These are phyloP conservation scores for Teunomyces atbi DNA, from an alignment of 805 yeast genomes.

Conservation along the genomic window DNA sequence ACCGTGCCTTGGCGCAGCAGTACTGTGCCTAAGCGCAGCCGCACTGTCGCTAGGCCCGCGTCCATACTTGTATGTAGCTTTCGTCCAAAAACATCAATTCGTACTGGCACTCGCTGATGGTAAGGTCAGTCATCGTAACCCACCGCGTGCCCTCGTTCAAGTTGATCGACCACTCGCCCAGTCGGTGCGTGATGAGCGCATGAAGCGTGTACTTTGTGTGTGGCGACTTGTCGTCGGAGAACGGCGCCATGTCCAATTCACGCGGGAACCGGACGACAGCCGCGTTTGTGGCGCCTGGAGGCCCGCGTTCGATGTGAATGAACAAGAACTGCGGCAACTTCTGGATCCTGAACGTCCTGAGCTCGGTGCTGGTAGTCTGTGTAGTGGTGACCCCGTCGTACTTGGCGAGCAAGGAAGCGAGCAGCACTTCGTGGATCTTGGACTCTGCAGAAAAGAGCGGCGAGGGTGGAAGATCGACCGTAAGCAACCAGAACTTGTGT, in stretches of 20 bases:
- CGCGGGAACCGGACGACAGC: slow-evolving; percentile 63
- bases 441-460: slow-evolving; percentile 44
- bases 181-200: slow-evolving; percentile 16
- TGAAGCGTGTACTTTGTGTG: slow-evolving; percentile 37
- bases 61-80: slow-evolving; percentile 69
- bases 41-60: slow-evolving; percentile 10
- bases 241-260: slow-evolving; percentile 36
- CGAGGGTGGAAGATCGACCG: slow-evolving; percentile 58
- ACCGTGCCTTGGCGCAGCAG: slow-evolving; percentile 7
- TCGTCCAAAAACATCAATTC: slow-evolving; percentile 64
- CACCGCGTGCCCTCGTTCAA: slow-evolving; percentile 42
- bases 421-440: slow-evolving; percentile 54
- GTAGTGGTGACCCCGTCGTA: slow-evolving; percentile 31
- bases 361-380: slow-evolving; percentile 30
- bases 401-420: slow-evolving; percentile 44
- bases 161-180: slow-evolving; percentile 45
- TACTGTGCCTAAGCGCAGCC: slow-evolving; percentile 6
- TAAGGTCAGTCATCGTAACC: slow-evolving; percentile 57
- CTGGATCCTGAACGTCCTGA: slow-evolving; percentile 37
- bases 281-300: slow-evolving; percentile 29
- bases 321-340: slow-evolving; percentile 54
- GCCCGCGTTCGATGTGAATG: slow-evolving; percentile 53
- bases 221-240: slow-evolving; percentile 16
- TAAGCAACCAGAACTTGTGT: slow-evolving; percentile 49
- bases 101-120: slow-evolving; percentile 45